phyloP scores from a whole-genome alignment of 2,329 filamentous ascomycete genomes.

The Colletotrichum kahawae region DNA sequence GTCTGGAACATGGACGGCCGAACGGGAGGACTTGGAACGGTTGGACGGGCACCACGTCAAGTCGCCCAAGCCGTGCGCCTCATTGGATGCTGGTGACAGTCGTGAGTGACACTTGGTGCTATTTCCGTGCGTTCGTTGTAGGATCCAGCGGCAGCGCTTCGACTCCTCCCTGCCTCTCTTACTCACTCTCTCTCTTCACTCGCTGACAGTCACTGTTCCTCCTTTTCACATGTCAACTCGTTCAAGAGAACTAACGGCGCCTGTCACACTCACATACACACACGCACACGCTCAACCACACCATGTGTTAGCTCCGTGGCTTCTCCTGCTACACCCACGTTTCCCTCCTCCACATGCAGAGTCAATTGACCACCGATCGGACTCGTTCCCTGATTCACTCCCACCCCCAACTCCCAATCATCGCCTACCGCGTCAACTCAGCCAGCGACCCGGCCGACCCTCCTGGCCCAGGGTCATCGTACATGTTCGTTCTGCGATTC shows the following conservation, averaged over 20 bases:
- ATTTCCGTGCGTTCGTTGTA: conserved; percentile 3
- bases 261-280: not conserved
- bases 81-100: not conserved
- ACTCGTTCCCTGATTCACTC: conserved; percentile 9
- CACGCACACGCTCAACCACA: not conserved
- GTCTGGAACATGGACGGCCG: not conserved
- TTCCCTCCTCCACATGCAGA: conserved; percentile 2
- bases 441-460: not conserved
- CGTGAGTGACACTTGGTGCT: not conserved
- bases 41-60: not conserved
- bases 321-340: not conserved
- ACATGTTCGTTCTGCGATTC: conserved; percentile 7
- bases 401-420: not conserved
- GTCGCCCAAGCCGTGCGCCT: not conserved
- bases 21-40: not conserved
- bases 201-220: not conserved
- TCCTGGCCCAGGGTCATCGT: not conserved
- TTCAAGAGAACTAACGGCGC: not conserved
- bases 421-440: conserved; percentile 10
- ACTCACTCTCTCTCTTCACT: not conserved
- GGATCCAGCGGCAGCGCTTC: not conserved
- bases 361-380: conserved; percentile 9
- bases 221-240: conserved; percentile 18
- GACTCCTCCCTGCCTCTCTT: not conserved
- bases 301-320: not conserved